Base-by-base conservation (phyloP, 2,329 filamentous ascomycete genomes). In the Cercospora brassicicola region DNA sequence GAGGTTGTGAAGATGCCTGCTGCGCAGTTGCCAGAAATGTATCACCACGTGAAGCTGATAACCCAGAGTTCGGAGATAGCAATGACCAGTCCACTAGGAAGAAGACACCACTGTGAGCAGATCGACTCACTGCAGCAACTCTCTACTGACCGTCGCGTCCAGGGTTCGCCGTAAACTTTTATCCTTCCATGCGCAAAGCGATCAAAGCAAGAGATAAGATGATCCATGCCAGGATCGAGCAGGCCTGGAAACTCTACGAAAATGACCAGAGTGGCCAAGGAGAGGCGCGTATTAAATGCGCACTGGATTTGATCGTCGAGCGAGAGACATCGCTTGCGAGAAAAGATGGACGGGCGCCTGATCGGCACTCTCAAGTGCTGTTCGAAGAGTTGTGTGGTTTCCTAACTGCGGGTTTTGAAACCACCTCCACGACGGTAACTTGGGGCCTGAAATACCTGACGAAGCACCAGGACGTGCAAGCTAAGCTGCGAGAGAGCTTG, bases 371-470 rank as follows among this genome's bases (percentile, higher is more conserved):
- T 75, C 73, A 64, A 71, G 69, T 67, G 7, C 63, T 63, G 5
- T 66, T 59, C 20, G 59, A 67, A 39, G 67, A 79, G 70, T 59
- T 78, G 3, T 76, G 73, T 42, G 76, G 74, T 15, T 76, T 78
- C 62, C 66, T 78, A 2, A 67, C 78, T 18, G 77, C 79, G 8
- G 82, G 81, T 8, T 79, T 82, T 66, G 82, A 84, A 51, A 83
- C 82, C 0, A 83, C 80, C 1, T 76, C 78, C 10, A 80, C 78
- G 8, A 80, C 80, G 0, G 67, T 83, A 0, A 67, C 68, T 33
- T 82, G 81, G 81, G 77, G 72, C 2, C 36, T 82, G 7, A 82
- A 82, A 59, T 73, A 74, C 62, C 75, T 82, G 10, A 71, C 77
- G n/a, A 73, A 71, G 33, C 69, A 79, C 61, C 78, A 72, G 6